phyloP scores from a whole-genome alignment of 2,329 filamentous ascomycete genomes.

The Aureobasidium zeae region DNA sequence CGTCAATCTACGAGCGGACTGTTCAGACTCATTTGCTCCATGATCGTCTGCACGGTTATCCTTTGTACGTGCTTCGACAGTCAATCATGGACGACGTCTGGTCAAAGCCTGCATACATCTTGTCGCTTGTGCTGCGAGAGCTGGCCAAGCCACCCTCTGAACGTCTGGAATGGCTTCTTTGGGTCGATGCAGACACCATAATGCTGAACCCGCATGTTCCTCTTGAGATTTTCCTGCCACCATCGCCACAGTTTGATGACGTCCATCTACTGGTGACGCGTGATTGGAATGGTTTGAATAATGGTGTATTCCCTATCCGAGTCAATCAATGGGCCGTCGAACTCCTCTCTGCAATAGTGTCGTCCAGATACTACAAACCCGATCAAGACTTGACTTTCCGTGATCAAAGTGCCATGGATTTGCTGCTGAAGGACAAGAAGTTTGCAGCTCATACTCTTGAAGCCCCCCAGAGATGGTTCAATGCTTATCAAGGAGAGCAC shows the following conservation, averaged over 20 bases:
- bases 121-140: constrained; percentile 32
- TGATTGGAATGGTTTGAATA: constrained; percentile 37
- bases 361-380: constrained; percentile 33
- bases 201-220: constrained; percentile 37
- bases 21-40: constrained; percentile 35
- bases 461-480: constrained; percentile 36
- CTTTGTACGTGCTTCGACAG: constrained; percentile 35
- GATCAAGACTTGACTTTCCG: constrained; percentile 29
- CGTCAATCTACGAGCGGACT: constrained; percentile 33
- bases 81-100: constrained; percentile 36
- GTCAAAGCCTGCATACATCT: constrained; percentile 38
- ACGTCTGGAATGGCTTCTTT: constrained; percentile 36
- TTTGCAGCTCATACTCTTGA: constrained; percentile 6
- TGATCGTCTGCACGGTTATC: constrained; percentile 34
- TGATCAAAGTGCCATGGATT: constrained; percentile 35
- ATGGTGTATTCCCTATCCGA: constrained; percentile 35
- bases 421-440: constrained; percentile 26
- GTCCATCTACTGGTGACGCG: constrained; percentile 31
- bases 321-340: constrained; percentile 33
- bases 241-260: constrained; percentile 28
- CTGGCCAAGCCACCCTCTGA: constrained; percentile 31
- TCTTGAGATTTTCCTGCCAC: constrained; percentile 33
- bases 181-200: constrained; percentile 38
- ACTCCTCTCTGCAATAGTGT: constrained; percentile 32
- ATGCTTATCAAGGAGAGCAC: constrained; percentile 34